A percentile compares a stretch with the other conserved stretches of the same genome.
Evolutionary conservation across 2,329 filamentous ascomycete genomes (phyloP).

Genomic region (Botrytis tulipae): DNA sequence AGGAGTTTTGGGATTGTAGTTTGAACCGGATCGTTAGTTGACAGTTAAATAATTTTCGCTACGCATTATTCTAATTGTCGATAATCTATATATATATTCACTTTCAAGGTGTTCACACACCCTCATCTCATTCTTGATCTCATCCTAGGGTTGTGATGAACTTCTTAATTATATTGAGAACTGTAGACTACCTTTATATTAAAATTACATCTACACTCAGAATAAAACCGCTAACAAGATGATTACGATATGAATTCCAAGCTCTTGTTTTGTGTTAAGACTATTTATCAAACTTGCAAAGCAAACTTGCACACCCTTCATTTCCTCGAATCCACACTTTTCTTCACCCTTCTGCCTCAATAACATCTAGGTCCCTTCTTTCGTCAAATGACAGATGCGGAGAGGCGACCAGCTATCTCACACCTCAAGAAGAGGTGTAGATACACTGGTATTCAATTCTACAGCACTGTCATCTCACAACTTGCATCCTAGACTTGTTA

Average conservation of each 20-base stretch:
- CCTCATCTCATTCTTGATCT: no score
- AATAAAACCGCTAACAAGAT: not conserved
- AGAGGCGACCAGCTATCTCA: no score
- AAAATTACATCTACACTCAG: conserved; percentile 56
- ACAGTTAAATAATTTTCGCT: not conserved
- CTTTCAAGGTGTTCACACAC: no score
- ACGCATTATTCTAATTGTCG: not conserved
- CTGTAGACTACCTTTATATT: conserved; percentile 49
- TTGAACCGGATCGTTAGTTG: not conserved
- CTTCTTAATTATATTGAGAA: conserved; percentile 33
- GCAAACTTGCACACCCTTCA: conserved; percentile 57
- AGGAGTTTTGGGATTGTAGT: not conserved
- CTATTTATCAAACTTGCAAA: conserved; percentile 34
- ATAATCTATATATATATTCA: not conserved
- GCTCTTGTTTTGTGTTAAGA: fast-evolving
- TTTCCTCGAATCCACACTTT: conserved; percentile 47
- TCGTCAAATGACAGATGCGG: no score
- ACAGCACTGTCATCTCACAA: no score
- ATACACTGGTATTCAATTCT: conserved; percentile 48
- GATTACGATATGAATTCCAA: fast-evolving
- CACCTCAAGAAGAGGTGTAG: conserved; percentile 47
- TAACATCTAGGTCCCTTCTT: no score
- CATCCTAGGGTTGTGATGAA: no score
- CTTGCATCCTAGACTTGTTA: no score
- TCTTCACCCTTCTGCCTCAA: conserved; percentile 33